Evolutionary conservation across 2,329 filamentous ascomycete genomes (phyloP).

Genomic region (Diaporthe batatas): DNA sequence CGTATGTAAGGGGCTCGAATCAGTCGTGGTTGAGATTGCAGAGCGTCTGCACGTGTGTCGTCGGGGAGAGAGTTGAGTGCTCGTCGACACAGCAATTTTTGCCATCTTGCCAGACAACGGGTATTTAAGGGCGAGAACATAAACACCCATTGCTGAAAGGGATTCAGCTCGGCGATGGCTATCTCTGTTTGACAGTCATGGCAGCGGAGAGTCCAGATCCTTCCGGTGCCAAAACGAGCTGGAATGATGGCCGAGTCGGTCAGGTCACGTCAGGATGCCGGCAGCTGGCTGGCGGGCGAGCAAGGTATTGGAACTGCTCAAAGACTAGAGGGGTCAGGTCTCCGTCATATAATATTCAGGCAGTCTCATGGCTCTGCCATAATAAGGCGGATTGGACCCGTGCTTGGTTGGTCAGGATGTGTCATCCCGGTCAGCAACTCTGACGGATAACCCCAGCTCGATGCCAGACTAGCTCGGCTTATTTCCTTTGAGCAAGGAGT

Average conservation of each 20-base stretch:
- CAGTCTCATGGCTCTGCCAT: not conserved
- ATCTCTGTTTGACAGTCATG: conserved; percentile 6
- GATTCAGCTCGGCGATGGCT: conserved; percentile 1
- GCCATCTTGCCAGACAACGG: not conserved
- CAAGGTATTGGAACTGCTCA: not conserved
- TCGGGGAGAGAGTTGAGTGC: not conserved
- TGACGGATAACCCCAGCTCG: not conserved
- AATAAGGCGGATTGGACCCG: not conserved
- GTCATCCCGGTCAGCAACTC: conserved; percentile 8
- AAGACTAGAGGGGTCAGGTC: not conserved
- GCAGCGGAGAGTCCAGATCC: not conserved
- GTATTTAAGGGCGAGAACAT: conserved; percentile 6
- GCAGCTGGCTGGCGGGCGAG: not conserved
- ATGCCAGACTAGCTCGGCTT: not conserved
- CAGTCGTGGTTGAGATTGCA: not conserved
- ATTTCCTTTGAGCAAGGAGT: no score
- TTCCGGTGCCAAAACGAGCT: not conserved
- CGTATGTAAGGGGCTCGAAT: not conserved
- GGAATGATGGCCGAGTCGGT: not conserved
- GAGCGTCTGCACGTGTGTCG: not conserved
- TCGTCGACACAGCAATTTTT: not conserved
- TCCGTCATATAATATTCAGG: not conserved
- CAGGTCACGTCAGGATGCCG: conserved; percentile 4
- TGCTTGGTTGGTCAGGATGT: not conserved
- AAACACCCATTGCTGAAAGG: not conserved